These are phyloP conservation scores for Leccinum variicolor DNA, from an alignment of 768 basidiomycete species.

Conservation along the genomic window DNA sequence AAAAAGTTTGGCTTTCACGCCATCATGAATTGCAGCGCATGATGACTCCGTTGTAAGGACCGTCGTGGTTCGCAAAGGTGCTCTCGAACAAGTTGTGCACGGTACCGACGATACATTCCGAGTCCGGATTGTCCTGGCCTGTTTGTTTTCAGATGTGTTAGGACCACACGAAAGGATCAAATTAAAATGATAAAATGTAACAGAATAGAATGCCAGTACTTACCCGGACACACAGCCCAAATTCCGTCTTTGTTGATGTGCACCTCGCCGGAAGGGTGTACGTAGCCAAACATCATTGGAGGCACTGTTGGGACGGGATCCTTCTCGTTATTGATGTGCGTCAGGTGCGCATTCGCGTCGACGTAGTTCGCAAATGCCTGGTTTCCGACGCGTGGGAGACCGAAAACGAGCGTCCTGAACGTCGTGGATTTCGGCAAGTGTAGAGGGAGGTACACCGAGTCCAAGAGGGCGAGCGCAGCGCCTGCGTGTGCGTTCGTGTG, in stretches of 20 bases:
- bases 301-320: constrained; percentile 38
- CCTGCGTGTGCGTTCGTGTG: constrained; percentile 14
- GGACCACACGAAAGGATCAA: not conserved
- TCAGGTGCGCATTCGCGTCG: constrained; percentile 41
- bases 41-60: constrained; percentile 26
- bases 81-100: constrained; percentile 41
- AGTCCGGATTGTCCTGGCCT: constrained; percentile 60
- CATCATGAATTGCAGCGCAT: constrained; percentile 11
- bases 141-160: not conserved
- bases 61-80: constrained; percentile 44
- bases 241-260: constrained; percentile 40
- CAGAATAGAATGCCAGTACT: not conserved
- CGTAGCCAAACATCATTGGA: constrained; percentile 34
- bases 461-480: constrained; percentile 33
- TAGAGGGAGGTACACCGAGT: constrained; percentile 36
- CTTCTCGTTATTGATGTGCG: constrained; percentile 50
- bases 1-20: not conserved
- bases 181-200: not conserved
- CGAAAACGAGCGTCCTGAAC: constrained; percentile 30
- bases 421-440: constrained; percentile 28
- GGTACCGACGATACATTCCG: constrained; percentile 21
- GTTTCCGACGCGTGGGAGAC: constrained; percentile 46
- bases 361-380: constrained; percentile 56
- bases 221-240: constrained; percentile 55
- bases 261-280: constrained; percentile 38